phyloP scores from a whole-genome alignment of 1,284 basidiomycete genomes.

The Rhodotorula glutinis region DNA sequence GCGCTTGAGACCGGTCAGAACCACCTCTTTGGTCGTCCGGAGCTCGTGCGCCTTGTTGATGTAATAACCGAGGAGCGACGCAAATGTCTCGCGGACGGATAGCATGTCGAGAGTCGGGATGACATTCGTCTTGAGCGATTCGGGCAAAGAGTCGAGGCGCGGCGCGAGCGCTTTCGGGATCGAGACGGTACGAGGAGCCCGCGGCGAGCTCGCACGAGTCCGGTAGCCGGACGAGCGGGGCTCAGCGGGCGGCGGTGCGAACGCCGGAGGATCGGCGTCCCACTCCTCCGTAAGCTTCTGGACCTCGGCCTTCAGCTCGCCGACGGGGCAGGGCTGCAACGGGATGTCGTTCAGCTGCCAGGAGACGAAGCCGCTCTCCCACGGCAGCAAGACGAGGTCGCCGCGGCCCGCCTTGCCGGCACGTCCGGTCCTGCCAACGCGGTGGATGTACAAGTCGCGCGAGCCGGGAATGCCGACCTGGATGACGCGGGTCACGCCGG shows the following conservation, averaged over 20 bases:
- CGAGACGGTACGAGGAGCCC: neutral
- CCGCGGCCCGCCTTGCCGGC: constrained; percentile 69
- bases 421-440: constrained; percentile 87
- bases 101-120: constrained; percentile 56
- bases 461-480: constrained; percentile 77
- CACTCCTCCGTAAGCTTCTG: constrained; percentile 55
- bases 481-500: constrained; percentile 85
- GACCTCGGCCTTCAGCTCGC: constrained; percentile 58
- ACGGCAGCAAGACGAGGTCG: constrained; percentile 81
- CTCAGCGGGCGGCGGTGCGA: neutral
- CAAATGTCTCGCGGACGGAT: constrained; percentile 64
- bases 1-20: constrained; percentile 62
- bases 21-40: constrained; percentile 52
- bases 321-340: constrained; percentile 60
- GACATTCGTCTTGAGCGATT: constrained; percentile 48
- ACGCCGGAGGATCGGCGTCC: constrained; percentile 54
- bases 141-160: constrained; percentile 48
- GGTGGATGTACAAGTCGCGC: constrained; percentile 81
- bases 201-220: neutral
- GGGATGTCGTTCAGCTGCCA: constrained; percentile 68
- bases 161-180: constrained; percentile 31
- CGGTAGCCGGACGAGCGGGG: constrained; percentile 10
- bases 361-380: constrained; percentile 71
- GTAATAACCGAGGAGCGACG: constrained; percentile 75
- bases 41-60: constrained; percentile 57